These are phyloP conservation scores for Blastocystis sp. DNA, from an alignment of 352 stramenopile species.

Conservation along the genomic window DNA sequence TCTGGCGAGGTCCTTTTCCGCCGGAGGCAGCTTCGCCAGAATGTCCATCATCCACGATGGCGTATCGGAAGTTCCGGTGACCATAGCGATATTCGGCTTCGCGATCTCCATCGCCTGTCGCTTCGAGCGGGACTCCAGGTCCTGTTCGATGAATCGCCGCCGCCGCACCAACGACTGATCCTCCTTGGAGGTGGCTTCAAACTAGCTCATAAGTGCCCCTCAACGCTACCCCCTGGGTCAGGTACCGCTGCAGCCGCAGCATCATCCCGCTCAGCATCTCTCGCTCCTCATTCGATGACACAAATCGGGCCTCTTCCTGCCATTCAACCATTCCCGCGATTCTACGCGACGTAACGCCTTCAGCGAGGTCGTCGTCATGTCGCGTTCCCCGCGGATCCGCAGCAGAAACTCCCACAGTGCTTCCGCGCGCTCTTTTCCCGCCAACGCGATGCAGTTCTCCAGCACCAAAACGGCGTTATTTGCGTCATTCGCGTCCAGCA, in stretches of 20 bases:
- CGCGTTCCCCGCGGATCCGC: neutral
- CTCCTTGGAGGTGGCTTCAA: constrained; percentile 1
- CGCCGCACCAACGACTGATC: neutral
- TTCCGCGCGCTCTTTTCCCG: neutral
- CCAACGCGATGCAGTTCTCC: neutral
- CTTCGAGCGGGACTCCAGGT: neutral
- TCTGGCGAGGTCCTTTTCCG: neutral
- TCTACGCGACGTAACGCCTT: neutral
- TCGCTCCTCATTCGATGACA: neutral
- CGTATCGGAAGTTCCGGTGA: neutral
- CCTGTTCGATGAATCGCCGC: neutral
- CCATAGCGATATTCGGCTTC: neutral
- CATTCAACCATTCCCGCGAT: too few relatives aligned
- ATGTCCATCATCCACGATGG: constrained; percentile 24
- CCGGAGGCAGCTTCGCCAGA: constrained; percentile 10
- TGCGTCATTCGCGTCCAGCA: neutral
- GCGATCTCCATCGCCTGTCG: neutral
- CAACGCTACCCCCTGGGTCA: neutral
- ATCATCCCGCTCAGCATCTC: neutral
- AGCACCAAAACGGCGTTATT: constrained; percentile 17
- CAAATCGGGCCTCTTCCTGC: neutral
- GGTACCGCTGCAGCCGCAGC: neutral
- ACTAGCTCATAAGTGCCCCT: neutral
- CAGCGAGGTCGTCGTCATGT: neutral
- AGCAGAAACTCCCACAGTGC: constrained; percentile 34